A percentile compares a stretch with the other conserved stretches of the same genome.
phyloP scores from a whole-genome alignment of 2,329 filamentous ascomycete species.

The Ophiostoma sp. region DNA sequence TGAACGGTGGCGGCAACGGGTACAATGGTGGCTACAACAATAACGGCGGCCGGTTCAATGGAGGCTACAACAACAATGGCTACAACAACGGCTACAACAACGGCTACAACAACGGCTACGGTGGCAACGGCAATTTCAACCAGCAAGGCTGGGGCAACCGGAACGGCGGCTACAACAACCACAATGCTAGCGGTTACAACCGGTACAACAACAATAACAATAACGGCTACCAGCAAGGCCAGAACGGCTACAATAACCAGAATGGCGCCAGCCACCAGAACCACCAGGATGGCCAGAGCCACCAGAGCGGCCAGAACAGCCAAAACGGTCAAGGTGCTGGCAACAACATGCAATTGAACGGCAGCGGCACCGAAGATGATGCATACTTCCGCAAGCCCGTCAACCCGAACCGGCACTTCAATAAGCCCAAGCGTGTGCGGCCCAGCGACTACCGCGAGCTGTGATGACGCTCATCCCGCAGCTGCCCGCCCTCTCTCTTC shows the following conservation, averaged over 20 bases:
- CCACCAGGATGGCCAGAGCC: neutral
- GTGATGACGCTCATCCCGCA: conserved; percentile 35
- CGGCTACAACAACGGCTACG: conserved; percentile 20
- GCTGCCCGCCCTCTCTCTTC: neutral
- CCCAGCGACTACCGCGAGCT: conserved; percentile 90
- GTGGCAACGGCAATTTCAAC: conserved; percentile 11
- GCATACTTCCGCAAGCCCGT: conserved; percentile 95
- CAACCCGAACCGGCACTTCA: conserved; percentile 86
- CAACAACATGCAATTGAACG: neutral
- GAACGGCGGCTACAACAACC: conserved; percentile 11
- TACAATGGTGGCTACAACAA: conserved; percentile 15
- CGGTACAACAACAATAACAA: neutral
- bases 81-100: conserved; percentile 15
- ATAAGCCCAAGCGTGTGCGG: conserved; percentile 69
- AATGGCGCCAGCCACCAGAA: neutral
- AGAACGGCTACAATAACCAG: conserved; percentile 8
- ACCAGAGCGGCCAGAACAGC: conserved; percentile 9
- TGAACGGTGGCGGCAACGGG: conserved; percentile 32
- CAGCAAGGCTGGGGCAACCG: conserved; percentile 15
- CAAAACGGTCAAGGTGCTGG: conserved; percentile 24
- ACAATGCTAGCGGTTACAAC: neutral
- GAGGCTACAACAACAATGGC: conserved; percentile 25
- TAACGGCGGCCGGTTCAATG: conserved; percentile 11
- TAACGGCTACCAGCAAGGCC: neutral
- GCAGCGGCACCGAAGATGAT: conserved; percentile 61